Conservation (phyloP, 163 green algal genomes). For the Chlorella variabilis region DNA sequence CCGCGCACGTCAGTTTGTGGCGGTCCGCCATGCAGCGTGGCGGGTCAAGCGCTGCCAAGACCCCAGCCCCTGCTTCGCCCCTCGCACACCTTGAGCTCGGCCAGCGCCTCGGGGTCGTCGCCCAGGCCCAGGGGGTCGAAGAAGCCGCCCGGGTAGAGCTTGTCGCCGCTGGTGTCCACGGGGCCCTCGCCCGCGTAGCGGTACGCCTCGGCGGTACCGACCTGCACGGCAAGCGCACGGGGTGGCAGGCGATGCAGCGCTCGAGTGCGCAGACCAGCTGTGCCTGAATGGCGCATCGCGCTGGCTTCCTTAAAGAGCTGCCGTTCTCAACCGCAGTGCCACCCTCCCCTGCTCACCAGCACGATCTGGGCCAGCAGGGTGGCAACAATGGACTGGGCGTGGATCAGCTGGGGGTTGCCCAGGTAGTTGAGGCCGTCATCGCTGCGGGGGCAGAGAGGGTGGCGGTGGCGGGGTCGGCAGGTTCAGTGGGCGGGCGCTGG, state of each 20-base stretch:
- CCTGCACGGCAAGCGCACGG: slow-evolving; percentile 64
- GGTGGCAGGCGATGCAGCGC: too few species aligned
- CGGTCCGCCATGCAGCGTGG: too few species aligned
- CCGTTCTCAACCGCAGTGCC: slow-evolving; percentile 90
- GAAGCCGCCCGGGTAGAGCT: slow-evolving; percentile 82
- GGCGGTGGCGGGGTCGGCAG: too few species aligned
- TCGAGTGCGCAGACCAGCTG: too few species aligned
- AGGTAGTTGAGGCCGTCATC: slow-evolving; percentile 88
- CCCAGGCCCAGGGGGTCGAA: slow-evolving; percentile 90
- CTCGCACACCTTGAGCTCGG: slow-evolving; percentile 56
- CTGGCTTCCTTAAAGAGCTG: slow-evolving; percentile 82
- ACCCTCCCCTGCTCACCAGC: slow-evolving; percentile 91
- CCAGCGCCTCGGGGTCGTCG: slow-evolving; percentile 87
- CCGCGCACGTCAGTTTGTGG: too few species aligned
- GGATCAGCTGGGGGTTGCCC: slow-evolving; percentile 80
- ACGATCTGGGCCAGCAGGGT: slow-evolving; percentile 79
- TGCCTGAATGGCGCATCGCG: too few species aligned
- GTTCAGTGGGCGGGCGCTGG: too few species aligned
- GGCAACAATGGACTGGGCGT: slow-evolving; percentile 86
- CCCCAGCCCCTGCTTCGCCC: too few species aligned
- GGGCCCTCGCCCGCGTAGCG: too few species aligned
- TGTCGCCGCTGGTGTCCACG: slow-evolving; percentile 81
- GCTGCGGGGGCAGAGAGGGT: neutral
- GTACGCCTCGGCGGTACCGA: slow-evolving; percentile 89
- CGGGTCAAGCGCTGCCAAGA: too few species aligned